A percentile compares a stretch with the other conserved stretches of the same genome.
These are phyloP conservation scores for Arthrocladium fulminans DNA, from an alignment of 2,329 filamentous ascomycete genomes.

Conservation along the genomic window DNA sequence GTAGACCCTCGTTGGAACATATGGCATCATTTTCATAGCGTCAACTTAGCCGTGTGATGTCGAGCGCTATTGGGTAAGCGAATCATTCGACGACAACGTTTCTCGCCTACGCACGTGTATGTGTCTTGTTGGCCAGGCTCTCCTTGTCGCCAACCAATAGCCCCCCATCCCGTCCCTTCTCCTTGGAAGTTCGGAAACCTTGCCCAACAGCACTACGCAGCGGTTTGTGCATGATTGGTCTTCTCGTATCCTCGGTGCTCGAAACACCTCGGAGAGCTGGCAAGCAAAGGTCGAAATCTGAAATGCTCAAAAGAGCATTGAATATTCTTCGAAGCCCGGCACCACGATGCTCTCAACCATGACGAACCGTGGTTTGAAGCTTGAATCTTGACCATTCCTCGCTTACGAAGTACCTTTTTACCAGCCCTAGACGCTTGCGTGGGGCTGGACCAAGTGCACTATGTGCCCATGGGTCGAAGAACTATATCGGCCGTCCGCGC, in stretches of 20 bases:
- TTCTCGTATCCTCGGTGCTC: neutral
- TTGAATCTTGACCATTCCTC: neutral
- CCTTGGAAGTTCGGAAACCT: neutral
- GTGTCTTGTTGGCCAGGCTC: neutral
- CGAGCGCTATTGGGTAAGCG: neutral
- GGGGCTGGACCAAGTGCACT: neutral
- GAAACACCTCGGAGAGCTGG: neutral
- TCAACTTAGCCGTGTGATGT: neutral
- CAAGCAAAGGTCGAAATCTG: conserved; percentile 3
- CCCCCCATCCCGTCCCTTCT: neutral
- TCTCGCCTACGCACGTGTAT: neutral
- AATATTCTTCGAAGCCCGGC: neutral
- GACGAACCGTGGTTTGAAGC: conserved; percentile 2
- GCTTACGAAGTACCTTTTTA: neutral
- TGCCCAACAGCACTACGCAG: neutral
- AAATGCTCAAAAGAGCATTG: conserved; percentile 4
- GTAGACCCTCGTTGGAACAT: neutral
- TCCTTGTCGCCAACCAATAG: neutral
- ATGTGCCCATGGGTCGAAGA: neutral
- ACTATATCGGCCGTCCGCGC: too few species aligned
- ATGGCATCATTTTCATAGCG: neutral
- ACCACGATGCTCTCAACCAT: neutral
- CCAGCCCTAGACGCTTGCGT: neutral
- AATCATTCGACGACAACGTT: neutral
- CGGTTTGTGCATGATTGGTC: neutral